Percentiles rank a stretch among this genome's conserved stretches.
Evolutionary conservation across 192 early-diverging fungal species (phyloP).

Genomic region (Coemansia sp.): DNA sequence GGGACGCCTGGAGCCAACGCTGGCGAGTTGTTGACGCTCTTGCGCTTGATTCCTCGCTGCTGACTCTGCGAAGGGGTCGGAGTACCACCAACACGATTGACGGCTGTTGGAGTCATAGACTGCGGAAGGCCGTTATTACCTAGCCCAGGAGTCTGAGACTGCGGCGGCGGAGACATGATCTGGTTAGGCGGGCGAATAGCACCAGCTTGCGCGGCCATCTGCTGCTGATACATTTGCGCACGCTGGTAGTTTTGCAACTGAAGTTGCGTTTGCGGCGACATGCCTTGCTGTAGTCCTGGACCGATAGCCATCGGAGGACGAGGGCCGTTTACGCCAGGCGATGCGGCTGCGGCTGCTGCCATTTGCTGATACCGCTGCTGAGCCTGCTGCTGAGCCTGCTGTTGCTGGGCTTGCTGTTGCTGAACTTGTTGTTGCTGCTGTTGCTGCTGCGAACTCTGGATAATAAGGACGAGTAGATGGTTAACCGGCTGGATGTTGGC

Average conservation of each 20-base stretch:
- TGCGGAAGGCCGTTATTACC: slow-evolving; percentile 12
- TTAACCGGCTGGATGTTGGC: slow-evolving; percentile 24
- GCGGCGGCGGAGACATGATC: slow-evolving; percentile 30
- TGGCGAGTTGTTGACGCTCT: slow-evolving; percentile 51
- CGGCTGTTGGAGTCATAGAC: background rate
- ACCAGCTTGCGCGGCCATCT: slow-evolving; percentile 1
- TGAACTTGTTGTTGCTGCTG: slow-evolving; percentile 5
- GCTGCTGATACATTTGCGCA: slow-evolving; percentile 15
- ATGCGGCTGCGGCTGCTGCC: background rate
- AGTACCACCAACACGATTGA: slow-evolving; percentile 9
- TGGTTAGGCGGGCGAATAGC: slow-evolving; percentile 23
- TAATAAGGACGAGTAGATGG: slow-evolving; percentile 14
- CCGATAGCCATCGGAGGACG: background rate
- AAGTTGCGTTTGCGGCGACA: slow-evolving; percentile 10
- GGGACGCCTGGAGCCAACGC: slow-evolving; percentile 9
- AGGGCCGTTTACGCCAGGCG: background rate
- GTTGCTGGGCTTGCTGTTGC: background rate
- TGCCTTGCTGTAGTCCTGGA: slow-evolving; percentile 18
- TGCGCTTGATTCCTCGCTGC: slow-evolving; percentile 50
- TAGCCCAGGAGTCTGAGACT: background rate
- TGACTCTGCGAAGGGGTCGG: slow-evolving; percentile 25
- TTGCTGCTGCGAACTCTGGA: slow-evolving; percentile 16
- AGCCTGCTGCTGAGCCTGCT: background rate
- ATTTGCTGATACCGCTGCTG: background rate
- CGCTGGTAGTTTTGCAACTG: slow-evolving; percentile 5